Evolutionary conservation across 345 rosid genomes (phyloP).

Genomic region (Raphanus raphanistrum): DNA sequence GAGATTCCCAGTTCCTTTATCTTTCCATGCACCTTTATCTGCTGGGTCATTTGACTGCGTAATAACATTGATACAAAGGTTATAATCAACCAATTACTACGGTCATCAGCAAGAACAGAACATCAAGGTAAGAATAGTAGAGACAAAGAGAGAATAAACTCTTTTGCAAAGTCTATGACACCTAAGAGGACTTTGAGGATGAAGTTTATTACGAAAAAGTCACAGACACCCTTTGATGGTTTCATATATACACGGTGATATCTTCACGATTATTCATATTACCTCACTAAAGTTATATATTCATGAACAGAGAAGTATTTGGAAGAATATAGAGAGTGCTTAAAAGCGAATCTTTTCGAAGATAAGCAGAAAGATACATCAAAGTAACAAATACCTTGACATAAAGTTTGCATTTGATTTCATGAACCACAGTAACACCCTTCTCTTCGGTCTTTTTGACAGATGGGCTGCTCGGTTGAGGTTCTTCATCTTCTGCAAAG

Average conservation of each 20-base stretch:
- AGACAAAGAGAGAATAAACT: background rate
- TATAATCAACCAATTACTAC: background rate
- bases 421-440: conserved; percentile 79
- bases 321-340: too few relatives aligned
- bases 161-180: background rate
- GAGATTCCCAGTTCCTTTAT: conserved; percentile 91
- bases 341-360: too few relatives aligned
- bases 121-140: background rate
- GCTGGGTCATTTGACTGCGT: conserved; percentile 71
- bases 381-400: conserved; percentile 63
- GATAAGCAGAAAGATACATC: background rate
- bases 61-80: background rate
- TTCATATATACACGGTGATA: background rate
- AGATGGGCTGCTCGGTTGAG: conserved; percentile 92
- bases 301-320: too few relatives aligned
- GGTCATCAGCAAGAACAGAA: conserved; percentile 1
- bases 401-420: conserved; percentile 95
- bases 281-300: too few relatives aligned
- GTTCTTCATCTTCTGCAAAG: conserved; percentile 61
- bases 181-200: background rate
- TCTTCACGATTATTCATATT: background rate
- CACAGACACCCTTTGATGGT: background rate
- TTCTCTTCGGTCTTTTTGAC: conserved; percentile 85
- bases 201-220: background rate
- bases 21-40: conserved; percentile 93